phyloP scores from a whole-genome alignment of 2,329 filamentous ascomycete genomes.

The Neophaeococcomyces mojaviensis region DNA sequence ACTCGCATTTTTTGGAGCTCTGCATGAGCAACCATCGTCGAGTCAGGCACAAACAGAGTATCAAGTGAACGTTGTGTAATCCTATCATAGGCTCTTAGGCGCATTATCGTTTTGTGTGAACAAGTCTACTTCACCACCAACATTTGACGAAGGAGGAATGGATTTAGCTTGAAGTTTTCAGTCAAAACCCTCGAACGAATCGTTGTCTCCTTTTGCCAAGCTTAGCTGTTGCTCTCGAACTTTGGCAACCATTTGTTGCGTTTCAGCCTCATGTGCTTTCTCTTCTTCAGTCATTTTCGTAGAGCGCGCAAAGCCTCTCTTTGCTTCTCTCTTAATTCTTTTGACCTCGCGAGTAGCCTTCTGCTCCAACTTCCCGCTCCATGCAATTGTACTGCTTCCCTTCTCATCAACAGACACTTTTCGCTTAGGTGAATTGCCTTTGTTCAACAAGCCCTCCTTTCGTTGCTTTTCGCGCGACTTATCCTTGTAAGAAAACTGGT shows the following conservation, averaged over 20 bases:
- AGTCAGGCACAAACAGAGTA: too few species aligned
- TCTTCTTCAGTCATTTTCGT: slow-evolving; percentile 65
- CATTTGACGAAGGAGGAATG: too few species aligned
- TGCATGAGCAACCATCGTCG: too few species aligned
- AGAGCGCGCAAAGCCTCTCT: slow-evolving; percentile 55
- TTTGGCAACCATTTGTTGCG: slow-evolving; percentile 57
- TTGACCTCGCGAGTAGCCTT: slow-evolving; percentile 56
- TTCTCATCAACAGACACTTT: slow-evolving; percentile 35
- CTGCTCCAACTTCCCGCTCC: slow-evolving; percentile 63
- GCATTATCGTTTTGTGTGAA: too few species aligned
- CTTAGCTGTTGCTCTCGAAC: slow-evolving; percentile 53
- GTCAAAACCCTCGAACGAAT: slow-evolving; percentile 29
- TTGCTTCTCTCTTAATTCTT: slow-evolving; percentile 57
- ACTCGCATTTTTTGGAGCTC: too few species aligned
- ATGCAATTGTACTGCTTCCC: slow-evolving; percentile 56
- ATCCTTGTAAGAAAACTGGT: slow-evolving; percentile 63
- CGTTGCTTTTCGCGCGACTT: slow-evolving; percentile 62
- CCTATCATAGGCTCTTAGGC: too few species aligned
- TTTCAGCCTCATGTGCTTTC: slow-evolving; percentile 54
- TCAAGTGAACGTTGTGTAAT: too few species aligned
- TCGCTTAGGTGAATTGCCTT: too few species aligned
- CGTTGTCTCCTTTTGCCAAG: slow-evolving; percentile 34
- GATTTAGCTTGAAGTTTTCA: slow-evolving; percentile 18
- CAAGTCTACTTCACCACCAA: too few species aligned
- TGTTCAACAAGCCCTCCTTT: too few species aligned